Conservation (phyloP, 2,329 filamentous ascomycete genomes). For the Thelonectria rubi region DNA sequence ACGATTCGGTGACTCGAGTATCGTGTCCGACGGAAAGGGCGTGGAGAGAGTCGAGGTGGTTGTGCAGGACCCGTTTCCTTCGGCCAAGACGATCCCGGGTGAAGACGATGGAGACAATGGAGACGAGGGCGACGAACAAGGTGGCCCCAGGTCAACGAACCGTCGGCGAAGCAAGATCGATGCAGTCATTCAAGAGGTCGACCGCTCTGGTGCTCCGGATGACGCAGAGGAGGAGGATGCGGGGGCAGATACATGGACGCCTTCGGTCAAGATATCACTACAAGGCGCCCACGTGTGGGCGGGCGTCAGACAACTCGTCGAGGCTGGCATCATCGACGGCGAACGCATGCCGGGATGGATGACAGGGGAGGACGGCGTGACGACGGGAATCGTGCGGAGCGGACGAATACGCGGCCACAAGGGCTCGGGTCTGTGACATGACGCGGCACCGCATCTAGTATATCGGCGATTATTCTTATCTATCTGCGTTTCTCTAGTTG, state of each 20-base stretch:
- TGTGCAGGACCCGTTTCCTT: constrained; percentile 66
- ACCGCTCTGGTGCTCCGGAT: constrained; percentile 31
- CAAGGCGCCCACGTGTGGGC: constrained; percentile 82
- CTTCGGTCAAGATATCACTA: constrained; percentile 69
- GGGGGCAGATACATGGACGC: constrained; percentile 45
- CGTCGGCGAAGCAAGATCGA: constrained; percentile 50
- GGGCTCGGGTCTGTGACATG: constrained; percentile 60
- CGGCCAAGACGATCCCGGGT: constrained; percentile 25
- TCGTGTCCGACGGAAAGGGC: constrained; percentile 65
- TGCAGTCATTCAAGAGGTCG: constrained; percentile 45
- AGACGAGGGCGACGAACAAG: constrained; percentile 18
- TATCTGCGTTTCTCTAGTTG: constrained; percentile 43
- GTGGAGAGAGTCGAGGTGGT: constrained; percentile 69
- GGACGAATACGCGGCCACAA: constrained; percentile 71
- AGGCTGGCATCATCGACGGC: constrained; percentile 78
- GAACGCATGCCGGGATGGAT: constrained; percentile 88
- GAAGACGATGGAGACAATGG: constrained; percentile 40
- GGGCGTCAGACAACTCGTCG: constrained; percentile 80
- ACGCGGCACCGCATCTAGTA: constrained; percentile 27
- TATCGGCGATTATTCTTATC: constrained; percentile 30
- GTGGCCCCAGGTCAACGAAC: constrained; percentile 23
- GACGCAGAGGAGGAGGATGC: constrained; percentile 40
- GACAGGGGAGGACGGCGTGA: constrained; percentile 87
- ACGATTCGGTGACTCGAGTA: constrained; percentile 73
- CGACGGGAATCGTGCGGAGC: constrained; percentile 72